A percentile compares a stretch with the other conserved stretches of the same genome.
Conservation (phyloP, 352 stramenopile species). For the Globisporangium lucens region DNA sequence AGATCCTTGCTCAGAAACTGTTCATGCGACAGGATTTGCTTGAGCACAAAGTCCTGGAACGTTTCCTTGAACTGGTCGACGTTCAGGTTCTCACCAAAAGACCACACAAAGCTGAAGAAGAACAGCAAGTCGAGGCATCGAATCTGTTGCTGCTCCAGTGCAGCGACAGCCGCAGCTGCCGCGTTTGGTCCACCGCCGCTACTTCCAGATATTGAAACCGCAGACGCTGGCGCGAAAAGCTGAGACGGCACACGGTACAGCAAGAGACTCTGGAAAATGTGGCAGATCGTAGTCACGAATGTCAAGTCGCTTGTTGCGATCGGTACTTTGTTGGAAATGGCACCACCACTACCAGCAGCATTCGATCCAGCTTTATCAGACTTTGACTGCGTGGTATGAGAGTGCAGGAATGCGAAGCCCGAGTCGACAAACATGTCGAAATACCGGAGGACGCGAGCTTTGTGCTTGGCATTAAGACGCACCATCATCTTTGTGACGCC, state of each 20-base stretch:
- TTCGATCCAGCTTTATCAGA: neutral
- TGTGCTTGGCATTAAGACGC: slow-evolving; percentile 33
- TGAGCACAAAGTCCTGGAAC: slow-evolving; percentile 59
- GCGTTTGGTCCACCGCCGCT: slow-evolving; percentile 11
- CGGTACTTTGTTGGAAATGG: slow-evolving; percentile 22
- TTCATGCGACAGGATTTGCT: slow-evolving; percentile 41
- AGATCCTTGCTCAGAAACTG: slow-evolving; percentile 48
- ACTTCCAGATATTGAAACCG: slow-evolving; percentile 10
- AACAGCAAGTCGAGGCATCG: slow-evolving; percentile 65
- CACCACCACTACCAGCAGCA: neutral
- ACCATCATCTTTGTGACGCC: slow-evolving; percentile 5
- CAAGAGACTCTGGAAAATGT: slow-evolving; percentile 59
- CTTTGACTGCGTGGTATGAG: neutral
- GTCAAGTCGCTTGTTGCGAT: slow-evolving; percentile 47
- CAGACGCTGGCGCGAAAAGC: slow-evolving; percentile 27
- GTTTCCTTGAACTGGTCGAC: slow-evolving; percentile 28
- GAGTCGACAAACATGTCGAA: slow-evolving; percentile 66
- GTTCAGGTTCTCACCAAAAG: slow-evolving; percentile 63
- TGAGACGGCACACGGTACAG: slow-evolving; percentile 33
- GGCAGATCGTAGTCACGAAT: slow-evolving; percentile 50
- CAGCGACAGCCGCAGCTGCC: slow-evolving; percentile 18
- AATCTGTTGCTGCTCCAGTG: slow-evolving; percentile 42
- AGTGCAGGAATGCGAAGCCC: slow-evolving; percentile 46
- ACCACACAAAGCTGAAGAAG: slow-evolving; percentile 70
- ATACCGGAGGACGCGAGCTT: slow-evolving; percentile 40